Percentiles rank a stretch among this genome's conserved stretches.
These are phyloP conservation scores for Colletotrichum sp. DNA, from an alignment of 2,329 filamentous ascomycete genomes.

Conservation along the genomic window DNA sequence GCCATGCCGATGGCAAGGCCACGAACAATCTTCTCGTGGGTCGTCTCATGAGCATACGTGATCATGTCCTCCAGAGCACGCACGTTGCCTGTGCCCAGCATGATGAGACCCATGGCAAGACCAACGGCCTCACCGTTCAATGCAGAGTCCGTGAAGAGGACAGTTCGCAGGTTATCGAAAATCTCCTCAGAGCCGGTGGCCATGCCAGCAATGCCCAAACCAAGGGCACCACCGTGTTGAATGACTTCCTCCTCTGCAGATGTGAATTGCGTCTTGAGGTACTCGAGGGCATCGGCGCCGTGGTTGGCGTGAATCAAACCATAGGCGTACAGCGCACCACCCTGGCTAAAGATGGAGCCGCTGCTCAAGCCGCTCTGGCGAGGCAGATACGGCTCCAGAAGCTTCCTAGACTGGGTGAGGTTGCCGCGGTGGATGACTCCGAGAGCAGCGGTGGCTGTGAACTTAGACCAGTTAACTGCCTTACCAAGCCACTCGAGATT, in stretches of 20 bases:
- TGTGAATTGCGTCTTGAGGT: slow-evolving; percentile 77
- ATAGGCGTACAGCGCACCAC: slow-evolving; percentile 93
- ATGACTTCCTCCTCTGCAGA: slow-evolving; percentile 88
- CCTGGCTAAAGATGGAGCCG: slow-evolving; percentile 94
- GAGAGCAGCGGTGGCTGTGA: slow-evolving; percentile 93
- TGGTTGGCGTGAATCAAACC: slow-evolving; percentile 98
- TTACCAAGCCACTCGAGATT: slow-evolving; percentile 98
- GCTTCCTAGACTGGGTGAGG: slow-evolving; percentile 88
- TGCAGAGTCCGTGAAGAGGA: slow-evolving; percentile 92
- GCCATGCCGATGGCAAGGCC: slow-evolving; percentile 97
- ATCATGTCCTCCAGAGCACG: slow-evolving; percentile 97
- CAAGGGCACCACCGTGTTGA: slow-evolving; percentile 93
- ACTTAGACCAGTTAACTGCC: slow-evolving; percentile 99
- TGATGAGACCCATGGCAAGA: slow-evolving; percentile 95
- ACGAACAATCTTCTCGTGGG: slow-evolving; percentile 98
- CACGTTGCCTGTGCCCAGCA: slow-evolving; percentile 96
- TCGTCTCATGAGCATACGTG: slow-evolving; percentile 95
- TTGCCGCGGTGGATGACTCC: slow-evolving; percentile 98
- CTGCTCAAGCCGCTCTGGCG: slow-evolving; percentile 74
- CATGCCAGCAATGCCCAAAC: slow-evolving; percentile 97
- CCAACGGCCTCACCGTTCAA: slow-evolving; percentile 97
- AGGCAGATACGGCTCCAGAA: slow-evolving; percentile 93
- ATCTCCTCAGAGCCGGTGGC: slow-evolving; percentile 89
- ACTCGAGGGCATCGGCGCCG: slow-evolving; percentile 85
- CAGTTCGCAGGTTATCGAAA: slow-evolving; percentile 87